Evolutionary conservation across 192 early-diverging fungal species (phyloP), one percentile per base, ranked within the genome.

Genomic region (Rhizophagus prolifer): DNA sequence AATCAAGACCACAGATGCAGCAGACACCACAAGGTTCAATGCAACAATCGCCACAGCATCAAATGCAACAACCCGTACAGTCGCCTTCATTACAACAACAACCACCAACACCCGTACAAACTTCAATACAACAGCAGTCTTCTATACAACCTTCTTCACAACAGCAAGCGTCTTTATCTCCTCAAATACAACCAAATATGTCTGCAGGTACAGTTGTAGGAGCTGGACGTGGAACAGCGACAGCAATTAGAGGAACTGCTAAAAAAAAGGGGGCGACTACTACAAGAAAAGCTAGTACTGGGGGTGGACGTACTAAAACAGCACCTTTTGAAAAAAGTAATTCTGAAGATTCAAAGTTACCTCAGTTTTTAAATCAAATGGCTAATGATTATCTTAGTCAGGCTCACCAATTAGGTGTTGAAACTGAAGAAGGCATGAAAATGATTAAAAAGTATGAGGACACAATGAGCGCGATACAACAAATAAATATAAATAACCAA

Each of bases 381-480:
- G 65, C 65, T 21, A 67, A 0, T 21, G 65, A 67, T 9, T 67
- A n/a, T 38, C 9, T 7, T 41, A 41, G n/a, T 21, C 36, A 67
- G 16, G 65, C 34, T 67, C 6, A 9, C 0, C 65, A 67, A n/a
- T 36, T 21, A 8, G 65, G 65, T 14, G 8, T 36, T 31, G 14
- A 21, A 13, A 67, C 65, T 9, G 31, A 30, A 21, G 65, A 38
- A 67, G 65, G 65, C 44, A 19, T n/a, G 34, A n/a, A 4, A 9
- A n/a, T 12, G 30, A 25, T 14, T 21, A 67, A 67, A 67, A 67
- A 67, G 6, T 67, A 67, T 44, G 19, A 36, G 34, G 65, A 67
- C 9, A 38, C 65, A 3, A n/a, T 67, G 4, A 28, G 36, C 21
- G 65, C 65, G 21, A 36, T 67, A 36, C 31, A 38, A 41, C 65